Evolutionary conservation across 371 early-diverging fungal species (phyloP).

Genomic region (Mucor racemosus): DNA sequence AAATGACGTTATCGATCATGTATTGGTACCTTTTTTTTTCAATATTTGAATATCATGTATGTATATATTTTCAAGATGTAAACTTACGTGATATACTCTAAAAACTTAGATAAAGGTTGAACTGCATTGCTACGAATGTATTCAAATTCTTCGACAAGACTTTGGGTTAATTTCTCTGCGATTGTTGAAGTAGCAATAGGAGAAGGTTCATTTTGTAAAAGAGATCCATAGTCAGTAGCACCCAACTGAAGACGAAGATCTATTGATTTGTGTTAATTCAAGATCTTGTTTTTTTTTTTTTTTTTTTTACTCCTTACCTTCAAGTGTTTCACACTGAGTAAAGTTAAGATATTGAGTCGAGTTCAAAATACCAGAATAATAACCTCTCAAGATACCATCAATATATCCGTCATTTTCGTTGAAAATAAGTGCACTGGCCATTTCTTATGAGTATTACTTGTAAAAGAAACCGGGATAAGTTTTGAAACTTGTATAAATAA

Average conservation of each 20-base stretch:
- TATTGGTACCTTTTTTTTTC: slow-evolving; percentile 81
- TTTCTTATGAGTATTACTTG: slow-evolving; percentile 32
- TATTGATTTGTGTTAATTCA: slow-evolving; percentile 9
- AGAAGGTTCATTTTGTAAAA: slow-evolving; percentile 95
- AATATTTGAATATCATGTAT: neutral
- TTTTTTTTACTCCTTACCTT: slow-evolving; percentile 62
- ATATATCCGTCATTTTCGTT: slow-evolving; percentile 93
- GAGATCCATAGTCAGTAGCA: slow-evolving; percentile 94
- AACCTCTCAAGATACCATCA: slow-evolving; percentile 96
- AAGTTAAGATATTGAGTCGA: slow-evolving; percentile 88
- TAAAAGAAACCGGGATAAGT: neutral
- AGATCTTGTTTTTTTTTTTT: slow-evolving; percentile 2
- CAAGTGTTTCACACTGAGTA: slow-evolving; percentile 97
- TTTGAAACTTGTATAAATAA: neutral
- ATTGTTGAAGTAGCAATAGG: slow-evolving; percentile 94
- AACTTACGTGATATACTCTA: slow-evolving; percentile 95
- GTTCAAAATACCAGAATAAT: slow-evolving; percentile 86
- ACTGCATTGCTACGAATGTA: slow-evolving; percentile 89
- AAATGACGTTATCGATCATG: slow-evolving; percentile 99
- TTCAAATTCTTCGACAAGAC: slow-evolving; percentile 90
- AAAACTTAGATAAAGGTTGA: slow-evolving; percentile 83
- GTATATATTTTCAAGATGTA: neutral
- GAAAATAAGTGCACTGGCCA: slow-evolving; percentile 78
- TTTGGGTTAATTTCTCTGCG: slow-evolving; percentile 85
- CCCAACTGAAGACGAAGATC: slow-evolving; percentile 82